Base-by-base conservation (phyloP, 179 eudicot species). In the Drosera spatulata region DNA sequence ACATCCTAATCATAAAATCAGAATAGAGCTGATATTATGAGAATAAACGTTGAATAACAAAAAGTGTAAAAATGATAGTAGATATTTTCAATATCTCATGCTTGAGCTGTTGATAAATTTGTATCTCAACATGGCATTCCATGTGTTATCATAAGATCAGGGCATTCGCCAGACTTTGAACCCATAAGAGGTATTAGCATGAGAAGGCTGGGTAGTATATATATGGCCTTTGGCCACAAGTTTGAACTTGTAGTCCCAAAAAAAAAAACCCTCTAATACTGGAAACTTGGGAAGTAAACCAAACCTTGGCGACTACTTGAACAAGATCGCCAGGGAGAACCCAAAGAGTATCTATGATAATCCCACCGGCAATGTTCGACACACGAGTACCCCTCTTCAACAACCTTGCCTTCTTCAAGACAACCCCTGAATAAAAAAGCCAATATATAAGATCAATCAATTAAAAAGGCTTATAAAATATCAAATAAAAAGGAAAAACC, bases 221-320 rank as follows among this genome's bases (percentile, higher is more conserved):
- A 22, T 22, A 22, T 22, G 33, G 33, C 33, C 33, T 22, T 22
- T 22, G 33, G 33, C 33, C 33, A 22, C 33, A 22, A 22, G 33
- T 22, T 22, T 22, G 33, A 22, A 22, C 33, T 22, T 22, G 1
- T 0, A 0, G 33, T 22, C 33, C 33, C 33, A 22, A 22, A 22
- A 22, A 22, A 22, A 22, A 22, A 22, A 22, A 22, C 0, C 0
- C 33, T 22, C 33, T 22, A 22, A 22, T 10, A 55, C 2, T 56
- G n/a, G 15, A 52, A 4, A 58, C 56, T 33, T 46, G n/a, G 59
- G 54, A 41, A 41, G 3, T 12, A 14, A 49, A 47, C 54, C 73
- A 55, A 58, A 73, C 99, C 99, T 87, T 83, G 46, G 85, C 91
- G 75, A 90, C 83, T 55, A 94, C 88, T 94, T 94, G 97, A 66